Evolutionary conservation across 192 early-diverging fungal genomes (phyloP).

Genomic region (Umbelopsis sp.): DNA sequence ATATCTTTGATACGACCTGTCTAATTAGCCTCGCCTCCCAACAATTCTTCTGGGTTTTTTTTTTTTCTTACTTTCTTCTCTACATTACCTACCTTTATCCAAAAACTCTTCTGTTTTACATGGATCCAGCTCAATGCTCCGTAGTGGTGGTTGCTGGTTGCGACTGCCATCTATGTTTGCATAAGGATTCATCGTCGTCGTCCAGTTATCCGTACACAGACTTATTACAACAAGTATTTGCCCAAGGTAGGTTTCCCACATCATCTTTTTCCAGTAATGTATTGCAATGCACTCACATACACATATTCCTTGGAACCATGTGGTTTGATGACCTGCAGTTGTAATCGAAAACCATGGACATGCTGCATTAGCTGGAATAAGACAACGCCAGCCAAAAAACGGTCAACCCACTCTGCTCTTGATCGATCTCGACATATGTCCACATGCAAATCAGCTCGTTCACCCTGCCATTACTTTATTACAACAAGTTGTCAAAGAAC

Average conservation of each 20-base stretch:
- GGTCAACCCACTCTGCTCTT: slow-evolving; percentile 11
- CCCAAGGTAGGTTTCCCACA: neutral
- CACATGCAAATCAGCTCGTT: slow-evolving; percentile 8
- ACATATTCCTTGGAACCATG: neutral
- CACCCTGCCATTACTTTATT: slow-evolving; percentile 14
- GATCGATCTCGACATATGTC: slow-evolving; percentile 16
- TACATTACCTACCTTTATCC: neutral
- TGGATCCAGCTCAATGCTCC: slow-evolving; percentile 22
- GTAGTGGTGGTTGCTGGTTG: slow-evolving; percentile 17
- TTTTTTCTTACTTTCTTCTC: neutral
- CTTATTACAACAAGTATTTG: slow-evolving; percentile 20
- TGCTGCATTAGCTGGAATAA: neutral
- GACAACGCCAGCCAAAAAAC: slow-evolving; percentile 17
- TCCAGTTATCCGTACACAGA: neutral
- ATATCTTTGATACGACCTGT: neutral
- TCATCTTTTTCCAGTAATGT: neutral
- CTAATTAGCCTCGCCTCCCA: neutral
- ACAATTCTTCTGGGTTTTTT: neutral
- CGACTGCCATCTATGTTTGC: slow-evolving; percentile 19
- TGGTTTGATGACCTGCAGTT: slow-evolving; percentile 3
- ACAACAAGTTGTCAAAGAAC: slow-evolving; percentile 10
- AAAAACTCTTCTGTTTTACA: neutral
- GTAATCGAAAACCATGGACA: slow-evolving; percentile 21
- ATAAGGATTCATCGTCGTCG: neutral
- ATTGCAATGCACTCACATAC: neutral